Base-by-base conservation (phyloP, 805 yeast genomes). In the Candida nonsorbophila region DNA sequence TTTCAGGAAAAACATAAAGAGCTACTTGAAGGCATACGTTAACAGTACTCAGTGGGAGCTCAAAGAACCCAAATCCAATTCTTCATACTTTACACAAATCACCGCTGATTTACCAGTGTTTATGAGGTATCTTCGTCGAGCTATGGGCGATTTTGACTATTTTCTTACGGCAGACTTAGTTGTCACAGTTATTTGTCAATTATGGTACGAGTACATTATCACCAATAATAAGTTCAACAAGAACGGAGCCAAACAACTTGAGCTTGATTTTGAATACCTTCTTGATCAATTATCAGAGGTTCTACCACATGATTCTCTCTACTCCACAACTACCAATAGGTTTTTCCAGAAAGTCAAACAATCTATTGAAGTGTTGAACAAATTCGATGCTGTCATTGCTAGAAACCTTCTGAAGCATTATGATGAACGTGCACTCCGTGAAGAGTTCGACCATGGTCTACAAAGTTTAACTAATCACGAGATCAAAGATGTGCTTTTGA, bases 181-280 rank as follows among this genome's bases (percentile, higher is more conserved):
- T 0, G 51, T 55, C 2, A 41, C 57, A n/a, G 30, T 49, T 3
- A 28, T 54, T 10, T 51, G 58, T 11, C 28, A 32, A 8, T 47
- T 61, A 10, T 35, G 62, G 26, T 46, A 42, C 20, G 71, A 64
- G 33, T 64, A 59, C 32, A 46, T 64, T 20, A 43, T 64, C 22
- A 56, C 67, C 19, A 64, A 62, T 34, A 62, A 62, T 36, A 53
- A 44, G 32, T 64, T 64, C 38, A 51, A 45, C 32, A 44, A 37
- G 14, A 14, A 14, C 3, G 70, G 70, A 1, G 44, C 51, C 5
- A 33, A 30, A n/a, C 69, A 62, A 38, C 45, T 64, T 15, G 37
- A 40, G 7, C 31, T 33, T 4, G 70, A 64, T 37, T 40, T 61
- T 18, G 44, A 44, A 6, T 55, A 35, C 14, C 16, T 49, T 14